These are phyloP conservation scores for Saussurea involucrata DNA, from an alignment of 129 eudicot species.

Conservation along the genomic window DNA sequence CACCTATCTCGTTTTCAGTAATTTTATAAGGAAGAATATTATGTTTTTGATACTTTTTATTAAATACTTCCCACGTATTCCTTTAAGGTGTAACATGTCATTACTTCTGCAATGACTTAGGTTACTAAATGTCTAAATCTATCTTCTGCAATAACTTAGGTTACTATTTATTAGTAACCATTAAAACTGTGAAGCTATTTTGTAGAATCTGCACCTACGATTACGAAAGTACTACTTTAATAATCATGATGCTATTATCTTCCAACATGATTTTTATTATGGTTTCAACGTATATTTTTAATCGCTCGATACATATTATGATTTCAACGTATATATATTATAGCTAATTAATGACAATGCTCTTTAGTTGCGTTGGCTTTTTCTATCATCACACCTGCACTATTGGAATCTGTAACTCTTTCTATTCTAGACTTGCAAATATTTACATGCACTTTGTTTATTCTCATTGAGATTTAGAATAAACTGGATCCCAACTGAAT, in stretches of 20 bases:
- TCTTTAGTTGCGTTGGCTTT: background rate
- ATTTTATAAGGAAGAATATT: background rate
- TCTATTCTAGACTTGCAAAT: background rate
- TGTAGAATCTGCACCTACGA: too few relatives aligned
- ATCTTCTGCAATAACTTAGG: too few relatives aligned
- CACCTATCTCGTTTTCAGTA: background rate
- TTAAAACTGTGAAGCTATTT: too few relatives aligned
- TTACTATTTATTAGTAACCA: too few relatives aligned
- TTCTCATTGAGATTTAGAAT: background rate
- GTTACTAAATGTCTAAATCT: too few relatives aligned
- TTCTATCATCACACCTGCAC: background rate
- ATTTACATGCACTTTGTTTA: background rate
- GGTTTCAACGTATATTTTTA: too few relatives aligned
- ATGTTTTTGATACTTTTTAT: background rate
- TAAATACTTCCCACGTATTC: background rate
- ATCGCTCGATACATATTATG: too few relatives aligned
- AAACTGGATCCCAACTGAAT: conserved; percentile 2
- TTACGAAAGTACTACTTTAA: too few relatives aligned
- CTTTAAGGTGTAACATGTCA: background rate
- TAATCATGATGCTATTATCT: too few relatives aligned
- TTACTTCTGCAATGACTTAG: too few relatives aligned
- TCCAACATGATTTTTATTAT: too few relatives aligned
- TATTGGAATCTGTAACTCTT: background rate
- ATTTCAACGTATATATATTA: background rate
- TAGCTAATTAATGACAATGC: background rate